Evolutionary conservation across 1,284 basidiomycete species (phyloP).

Genomic region (Cerioporus squamosus): DNA sequence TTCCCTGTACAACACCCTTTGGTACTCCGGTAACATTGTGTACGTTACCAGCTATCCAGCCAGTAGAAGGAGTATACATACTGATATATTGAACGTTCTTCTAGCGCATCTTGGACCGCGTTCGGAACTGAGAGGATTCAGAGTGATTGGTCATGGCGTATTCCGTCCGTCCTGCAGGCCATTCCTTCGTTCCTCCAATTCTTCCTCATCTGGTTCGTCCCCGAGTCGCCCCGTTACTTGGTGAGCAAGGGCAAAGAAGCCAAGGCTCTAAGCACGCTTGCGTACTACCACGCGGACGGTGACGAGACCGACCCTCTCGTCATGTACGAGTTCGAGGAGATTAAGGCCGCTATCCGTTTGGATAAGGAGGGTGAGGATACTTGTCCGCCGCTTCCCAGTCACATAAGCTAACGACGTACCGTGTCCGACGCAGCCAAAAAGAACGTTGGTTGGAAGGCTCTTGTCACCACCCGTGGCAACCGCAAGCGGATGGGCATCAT

Average conservation of each 20-base stretch:
- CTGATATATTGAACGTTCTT: background rate
- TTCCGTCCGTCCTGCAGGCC: conserved; percentile 71
- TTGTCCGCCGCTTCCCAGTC: background rate
- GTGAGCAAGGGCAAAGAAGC: conserved; percentile 66
- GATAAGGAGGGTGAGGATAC: conserved; percentile 48
- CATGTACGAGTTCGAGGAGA: conserved; percentile 75
- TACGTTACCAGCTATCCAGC: conserved; percentile 35
- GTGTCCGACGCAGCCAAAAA: conserved; percentile 31
- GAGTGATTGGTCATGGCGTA: conserved; percentile 75
- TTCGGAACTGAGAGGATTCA: conserved; percentile 73
- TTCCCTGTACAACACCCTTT: conserved; percentile 79
- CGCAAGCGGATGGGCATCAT: conserved; percentile 71
- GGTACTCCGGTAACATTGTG: conserved; percentile 79
- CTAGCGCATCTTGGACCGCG: conserved; percentile 74
- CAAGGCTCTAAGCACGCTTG: conserved; percentile 64
- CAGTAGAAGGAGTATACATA: background rate
- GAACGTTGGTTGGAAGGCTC: conserved; percentile 64
- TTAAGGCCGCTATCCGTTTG: conserved; percentile 72
- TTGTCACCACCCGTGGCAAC: conserved; percentile 65
- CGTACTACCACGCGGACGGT: conserved; percentile 78
- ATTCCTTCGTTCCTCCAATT: conserved; percentile 67
- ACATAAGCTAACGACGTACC: background rate
- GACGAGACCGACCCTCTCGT: conserved; percentile 73
- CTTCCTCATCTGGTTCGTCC: conserved; percentile 59
- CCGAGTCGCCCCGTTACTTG: conserved; percentile 77